Conservation (phyloP, 164 flowering plant species). For the Brasenia schreberi region DNA sequence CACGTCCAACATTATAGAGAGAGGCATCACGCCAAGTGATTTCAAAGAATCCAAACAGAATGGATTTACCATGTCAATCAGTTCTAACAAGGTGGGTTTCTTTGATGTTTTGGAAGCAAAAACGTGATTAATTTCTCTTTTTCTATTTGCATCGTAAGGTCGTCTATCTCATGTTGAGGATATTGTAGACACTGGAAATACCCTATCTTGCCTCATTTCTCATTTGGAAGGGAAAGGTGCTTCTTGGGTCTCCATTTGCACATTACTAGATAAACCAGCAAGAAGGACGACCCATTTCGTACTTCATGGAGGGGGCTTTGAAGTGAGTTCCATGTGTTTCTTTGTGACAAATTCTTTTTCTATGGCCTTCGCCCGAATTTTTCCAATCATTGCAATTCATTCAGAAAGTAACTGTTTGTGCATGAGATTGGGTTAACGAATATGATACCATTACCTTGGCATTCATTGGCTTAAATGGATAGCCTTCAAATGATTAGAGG, state of each 20-base stretch:
- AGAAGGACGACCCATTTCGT: conserved; percentile 55
- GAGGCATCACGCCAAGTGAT: too few species aligned
- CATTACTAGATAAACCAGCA: conserved; percentile 74
- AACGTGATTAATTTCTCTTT: too few species aligned
- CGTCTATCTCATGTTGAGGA: conserved; percentile 58
- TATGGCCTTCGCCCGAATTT: not conserved
- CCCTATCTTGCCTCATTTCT: conserved; percentile 47
- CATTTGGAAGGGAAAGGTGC: conserved; percentile 67
- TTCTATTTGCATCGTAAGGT: not conserved
- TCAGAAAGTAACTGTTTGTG: not conserved
- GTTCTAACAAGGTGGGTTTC: too few species aligned
- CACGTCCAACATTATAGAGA: too few species aligned
- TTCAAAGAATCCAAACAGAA: too few species aligned
- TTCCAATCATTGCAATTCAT: not conserved
- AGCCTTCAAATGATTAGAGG: too few species aligned
- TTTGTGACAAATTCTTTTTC: not conserved
- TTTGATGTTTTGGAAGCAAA: too few species aligned
- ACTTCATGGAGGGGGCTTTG: conserved; percentile 65
- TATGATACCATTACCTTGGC: too few species aligned
- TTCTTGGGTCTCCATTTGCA: conserved; percentile 76
- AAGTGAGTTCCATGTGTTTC: conserved; percentile 27
- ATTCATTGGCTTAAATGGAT: too few species aligned
- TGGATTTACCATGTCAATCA: too few species aligned
- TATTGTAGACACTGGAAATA: conserved; percentile 85
- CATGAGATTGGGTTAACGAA: not conserved